A percentile compares a stretch with the other conserved stretches of the same genome.
Evolutionary conservation across 805 yeast genomes (phyloP).

Genomic region (Wickerhamomyces rabaulensis): DNA sequence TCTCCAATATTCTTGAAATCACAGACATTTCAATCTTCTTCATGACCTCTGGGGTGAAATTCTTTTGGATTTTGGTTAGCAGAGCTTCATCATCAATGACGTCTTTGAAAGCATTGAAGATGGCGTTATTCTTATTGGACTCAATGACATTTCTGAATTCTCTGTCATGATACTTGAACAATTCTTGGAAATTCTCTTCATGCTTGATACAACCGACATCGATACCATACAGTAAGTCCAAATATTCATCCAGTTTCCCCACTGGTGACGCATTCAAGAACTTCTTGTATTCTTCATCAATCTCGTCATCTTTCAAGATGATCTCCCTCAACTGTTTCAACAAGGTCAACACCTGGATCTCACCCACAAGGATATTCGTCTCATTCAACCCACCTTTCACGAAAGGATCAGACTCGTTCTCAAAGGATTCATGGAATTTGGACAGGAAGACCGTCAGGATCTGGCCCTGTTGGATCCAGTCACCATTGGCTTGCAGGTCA

Average conservation of each 20-base stretch:
- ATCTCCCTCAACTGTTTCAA: constrained; percentile 13
- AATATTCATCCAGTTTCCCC: constrained; percentile 24
- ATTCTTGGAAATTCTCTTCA: constrained; percentile 21
- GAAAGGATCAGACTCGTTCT: constrained; percentile 19
- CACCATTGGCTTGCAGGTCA: constrained; percentile 8
- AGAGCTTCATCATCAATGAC: constrained; percentile 19
- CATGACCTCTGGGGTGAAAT: constrained; percentile 11
- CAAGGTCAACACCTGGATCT: constrained; percentile 17
- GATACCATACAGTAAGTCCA: constrained; percentile 30
- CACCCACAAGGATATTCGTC: constrained; percentile 23
- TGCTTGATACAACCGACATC: constrained; percentile 22
- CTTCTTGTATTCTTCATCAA: constrained; percentile 3
- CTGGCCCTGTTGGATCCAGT: constrained; percentile 12
- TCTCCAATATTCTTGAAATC: constrained; percentile 57
- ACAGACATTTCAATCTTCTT: constrained; percentile 38
- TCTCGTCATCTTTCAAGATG: neutral
- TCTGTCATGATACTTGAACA: constrained; percentile 17
- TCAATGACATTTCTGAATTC: constrained; percentile 17
- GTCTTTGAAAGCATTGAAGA: constrained; percentile 15
- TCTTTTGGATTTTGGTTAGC: constrained; percentile 14
- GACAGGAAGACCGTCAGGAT: constrained; percentile 18
- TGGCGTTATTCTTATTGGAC: constrained; percentile 12
- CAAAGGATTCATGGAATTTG: constrained; percentile 10
- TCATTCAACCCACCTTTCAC: constrained; percentile 20
- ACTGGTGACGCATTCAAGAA: constrained; percentile 19